phyloP scores from a whole-genome alignment of 441 rosid genomes.

The Erodium moschatum region DNA sequence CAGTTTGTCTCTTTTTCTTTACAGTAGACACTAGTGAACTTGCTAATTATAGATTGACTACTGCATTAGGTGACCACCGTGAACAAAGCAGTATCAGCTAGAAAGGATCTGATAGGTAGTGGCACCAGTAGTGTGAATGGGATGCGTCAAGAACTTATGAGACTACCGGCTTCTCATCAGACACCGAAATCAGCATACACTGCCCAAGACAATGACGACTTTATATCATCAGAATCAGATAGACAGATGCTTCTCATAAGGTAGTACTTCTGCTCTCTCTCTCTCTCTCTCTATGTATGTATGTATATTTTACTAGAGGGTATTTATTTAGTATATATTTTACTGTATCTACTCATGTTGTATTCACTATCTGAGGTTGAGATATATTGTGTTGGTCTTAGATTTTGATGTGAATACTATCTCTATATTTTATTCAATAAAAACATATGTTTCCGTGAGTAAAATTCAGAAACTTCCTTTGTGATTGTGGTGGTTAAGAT shows the following conservation, averaged over 20 bases:
- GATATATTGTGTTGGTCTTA: no score
- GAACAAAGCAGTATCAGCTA: conserved; percentile 57
- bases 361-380: no score
- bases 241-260: conserved; percentile 83
- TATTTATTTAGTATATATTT: no score
- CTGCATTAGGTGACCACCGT: conserved; percentile 54
- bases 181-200: conserved; percentile 48
- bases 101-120: conserved; percentile 39
- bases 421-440: not conserved
- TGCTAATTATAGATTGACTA: not conserved
- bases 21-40: no score
- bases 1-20: not conserved
- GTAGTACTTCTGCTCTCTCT: conserved; percentile 32
- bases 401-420: no score
- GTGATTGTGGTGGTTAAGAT: no score
- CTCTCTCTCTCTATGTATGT: not conserved
- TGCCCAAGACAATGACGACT: conserved; percentile 53
- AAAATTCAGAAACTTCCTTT: not conserved
- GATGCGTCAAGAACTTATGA: conserved; percentile 76
- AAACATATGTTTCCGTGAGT: not conserved
- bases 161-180: conserved; percentile 58
- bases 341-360: no score
- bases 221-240: conserved; percentile 91
- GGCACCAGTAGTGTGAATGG: conserved; percentile 42
- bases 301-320: no score